Base-by-base conservation (phyloP, 1,139 yeast species). In the Protomyces inundatus region DNA sequence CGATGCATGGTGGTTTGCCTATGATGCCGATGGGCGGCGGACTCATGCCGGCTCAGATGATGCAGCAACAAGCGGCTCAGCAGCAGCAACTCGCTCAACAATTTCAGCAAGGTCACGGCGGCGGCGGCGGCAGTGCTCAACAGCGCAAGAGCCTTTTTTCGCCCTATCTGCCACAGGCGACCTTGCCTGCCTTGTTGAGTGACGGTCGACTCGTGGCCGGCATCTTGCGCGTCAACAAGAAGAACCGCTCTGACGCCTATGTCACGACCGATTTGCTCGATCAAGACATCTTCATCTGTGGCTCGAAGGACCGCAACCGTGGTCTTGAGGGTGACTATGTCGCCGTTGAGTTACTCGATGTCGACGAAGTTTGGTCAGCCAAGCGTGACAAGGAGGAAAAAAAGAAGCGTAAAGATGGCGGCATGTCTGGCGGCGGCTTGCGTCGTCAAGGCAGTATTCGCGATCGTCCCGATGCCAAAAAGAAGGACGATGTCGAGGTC, bases 381-480 rank as follows among this genome's bases (percentile, higher is more conserved):
- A 93, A 91, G 75, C 87, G 90, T 73, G 98, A 93, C 75, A 93
- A 93, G 74, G 98, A 93, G 74, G 98, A 93, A 71, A 93, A 93
- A 77, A 93, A 93, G 77, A 84, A 97, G 77, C 84, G 97, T 75
- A 90, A 91, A 71, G 59, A 67, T 34, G 81, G 67, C 45, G 77
- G 76, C 65, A 72, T 70, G 58, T 75, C 72, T 61, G 74, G 74
- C 64, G 79, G 75, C 65, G 79, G 80, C 5, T 78, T 91, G 61
- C 85, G 85, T 66, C 85, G 98, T 77, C 85, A 88, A 72, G 97
- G 97, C 30, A 89, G 97, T 1, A 81, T 93, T 70, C 89, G 90
- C 70, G 97, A 91, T 76, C 84, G 98, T 71, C 98, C 98, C 51
- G 89, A 96, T n/a, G 95, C 91, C 82, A 93, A 93, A 82, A 93